These are phyloP conservation scores for Penicillium coprophilum DNA, from an alignment of 495 filamentous ascomycete species.

Conservation along the genomic window DNA sequence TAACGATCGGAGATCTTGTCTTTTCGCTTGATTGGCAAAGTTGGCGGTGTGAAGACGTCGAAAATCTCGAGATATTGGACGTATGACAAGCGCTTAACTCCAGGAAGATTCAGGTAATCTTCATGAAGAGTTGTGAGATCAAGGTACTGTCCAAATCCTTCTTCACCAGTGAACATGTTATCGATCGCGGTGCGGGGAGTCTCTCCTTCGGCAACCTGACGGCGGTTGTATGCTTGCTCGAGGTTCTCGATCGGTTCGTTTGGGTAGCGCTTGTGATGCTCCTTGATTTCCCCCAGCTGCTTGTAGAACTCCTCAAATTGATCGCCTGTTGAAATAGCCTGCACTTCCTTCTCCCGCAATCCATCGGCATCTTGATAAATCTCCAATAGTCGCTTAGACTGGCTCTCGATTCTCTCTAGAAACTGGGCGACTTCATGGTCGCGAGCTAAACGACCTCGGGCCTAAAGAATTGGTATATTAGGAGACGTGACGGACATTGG, in stretches of 20 bases:
- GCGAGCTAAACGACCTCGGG: constrained; percentile 78
- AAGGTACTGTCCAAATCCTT: constrained; percentile 85
- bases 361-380: constrained; percentile 81
- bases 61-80: constrained; percentile 89
- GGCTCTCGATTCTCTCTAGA: constrained; percentile 78
- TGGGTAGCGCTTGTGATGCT: constrained; percentile 86
- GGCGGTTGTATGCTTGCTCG: constrained; percentile 84
- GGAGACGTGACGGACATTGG: constrained; percentile 11
- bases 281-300: constrained; percentile 74
- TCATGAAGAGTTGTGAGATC: constrained; percentile 84
- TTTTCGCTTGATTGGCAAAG: constrained; percentile 64
- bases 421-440: constrained; percentile 93
- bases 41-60: constrained; percentile 76
- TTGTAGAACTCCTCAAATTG: constrained; percentile 91
- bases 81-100: constrained; percentile 79
- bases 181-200: constrained; percentile 66
- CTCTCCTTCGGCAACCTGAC: constrained; percentile 65
- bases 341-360: constrained; percentile 71
- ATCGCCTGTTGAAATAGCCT: constrained; percentile 81
- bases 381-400: constrained; percentile 75
- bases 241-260: constrained; percentile 95
- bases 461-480: constrained; percentile 51
- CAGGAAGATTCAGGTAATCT: constrained; percentile 83
- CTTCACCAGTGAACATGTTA: constrained; percentile 92
- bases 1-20: constrained; percentile 91